Evolutionary conservation across 345 rosid species (phyloP).

Genomic region (Populus ilicifolia): DNA sequence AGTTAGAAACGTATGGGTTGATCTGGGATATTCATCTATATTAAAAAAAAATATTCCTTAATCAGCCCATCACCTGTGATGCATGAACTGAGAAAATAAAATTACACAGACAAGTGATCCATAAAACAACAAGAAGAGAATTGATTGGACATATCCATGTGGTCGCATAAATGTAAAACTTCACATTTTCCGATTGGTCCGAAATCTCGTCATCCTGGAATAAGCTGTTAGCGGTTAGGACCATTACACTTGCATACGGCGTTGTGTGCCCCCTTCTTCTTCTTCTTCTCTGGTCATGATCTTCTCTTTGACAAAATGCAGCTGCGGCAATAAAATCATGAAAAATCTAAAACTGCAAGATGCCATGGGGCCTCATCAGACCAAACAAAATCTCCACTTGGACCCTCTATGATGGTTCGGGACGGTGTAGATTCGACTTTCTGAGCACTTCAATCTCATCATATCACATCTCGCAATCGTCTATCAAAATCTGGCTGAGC

Average conservation of each 20-base stretch:
- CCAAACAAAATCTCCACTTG: background rate
- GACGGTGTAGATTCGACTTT: background rate
- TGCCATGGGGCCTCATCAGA: background rate
- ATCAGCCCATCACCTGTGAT: too few relatives aligned
- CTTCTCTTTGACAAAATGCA: background rate
- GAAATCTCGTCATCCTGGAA: background rate
- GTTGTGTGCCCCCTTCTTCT: background rate
- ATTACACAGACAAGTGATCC: too few relatives aligned
- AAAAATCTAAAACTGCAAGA: background rate
- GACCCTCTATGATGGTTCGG: background rate
- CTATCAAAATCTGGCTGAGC: slow-evolving; percentile 8
- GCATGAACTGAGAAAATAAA: too few relatives aligned
- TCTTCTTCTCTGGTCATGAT: background rate
- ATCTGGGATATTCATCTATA: too few relatives aligned
- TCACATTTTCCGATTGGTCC: too few relatives aligned
- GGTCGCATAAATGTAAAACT: too few relatives aligned
- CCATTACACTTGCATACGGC: background rate
- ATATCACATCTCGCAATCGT: background rate
- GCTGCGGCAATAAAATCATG: background rate
- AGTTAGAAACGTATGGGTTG: too few relatives aligned
- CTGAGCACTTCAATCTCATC: background rate
- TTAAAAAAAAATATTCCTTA: too few relatives aligned
- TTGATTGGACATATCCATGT: too few relatives aligned
- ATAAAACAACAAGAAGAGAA: too few relatives aligned
- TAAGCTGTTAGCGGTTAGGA: too few relatives aligned